Conservation (phyloP, 129 eudicot genomes). For the Calendula officinalis region DNA sequence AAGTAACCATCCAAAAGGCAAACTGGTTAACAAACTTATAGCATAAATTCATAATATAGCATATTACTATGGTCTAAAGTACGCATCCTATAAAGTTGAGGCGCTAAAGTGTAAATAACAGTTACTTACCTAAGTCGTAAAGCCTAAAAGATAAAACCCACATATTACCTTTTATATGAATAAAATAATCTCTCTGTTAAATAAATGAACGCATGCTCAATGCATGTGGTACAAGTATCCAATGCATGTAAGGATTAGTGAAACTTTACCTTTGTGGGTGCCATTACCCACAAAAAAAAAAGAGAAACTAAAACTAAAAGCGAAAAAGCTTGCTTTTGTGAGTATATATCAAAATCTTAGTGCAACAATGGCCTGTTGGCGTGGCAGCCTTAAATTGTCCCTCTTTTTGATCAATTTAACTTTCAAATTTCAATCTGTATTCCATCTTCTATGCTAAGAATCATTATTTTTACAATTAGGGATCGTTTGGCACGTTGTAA, state of each 20-base stretch:
- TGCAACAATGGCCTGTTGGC: constrained; percentile 16
- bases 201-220: constrained; percentile 4
- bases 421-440: constrained; percentile 24
- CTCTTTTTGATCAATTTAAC: constrained; percentile 2
- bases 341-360: constrained; percentile 29
- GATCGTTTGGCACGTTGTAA: too few species aligned
- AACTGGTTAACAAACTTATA: not conserved
- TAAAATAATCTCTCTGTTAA: not conserved
- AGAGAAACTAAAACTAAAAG: constrained; percentile 33
- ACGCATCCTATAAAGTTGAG: not conserved
- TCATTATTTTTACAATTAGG: too few species aligned
- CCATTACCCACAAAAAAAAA: constrained; percentile 26
- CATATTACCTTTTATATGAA: constrained; percentile 1
- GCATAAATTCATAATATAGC: not conserved
- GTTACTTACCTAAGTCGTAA: not conserved
- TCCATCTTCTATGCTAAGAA: constrained; percentile 19
- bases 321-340: constrained; percentile 42
- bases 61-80: not conserved
- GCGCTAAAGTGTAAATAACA: constrained; percentile 17
- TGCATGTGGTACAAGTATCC: constrained; percentile 3
- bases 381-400: constrained; percentile 34
- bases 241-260: constrained; percentile 10
- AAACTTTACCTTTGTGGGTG: constrained; percentile 18
- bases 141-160: too few species aligned
- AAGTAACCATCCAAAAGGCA: not conserved